Conservation (phyloP, 257 asterid genomes). For the Solanum okadae region DNA sequence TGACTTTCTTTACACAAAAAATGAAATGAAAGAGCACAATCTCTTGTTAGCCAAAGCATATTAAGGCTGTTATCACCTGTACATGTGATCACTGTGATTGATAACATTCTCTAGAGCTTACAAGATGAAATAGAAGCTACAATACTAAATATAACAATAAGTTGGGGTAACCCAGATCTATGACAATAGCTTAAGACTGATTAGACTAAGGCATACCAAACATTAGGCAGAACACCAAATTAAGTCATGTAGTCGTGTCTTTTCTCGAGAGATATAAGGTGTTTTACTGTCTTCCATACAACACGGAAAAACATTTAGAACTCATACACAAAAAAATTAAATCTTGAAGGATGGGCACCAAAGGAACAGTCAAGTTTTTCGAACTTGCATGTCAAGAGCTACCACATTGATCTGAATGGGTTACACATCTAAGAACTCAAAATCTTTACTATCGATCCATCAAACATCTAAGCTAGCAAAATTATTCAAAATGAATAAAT, state of each 20-base stretch:
- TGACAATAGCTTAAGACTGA: not conserved
- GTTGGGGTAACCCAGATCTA: not conserved
- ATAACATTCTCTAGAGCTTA: not conserved
- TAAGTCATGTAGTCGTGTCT: not conserved
- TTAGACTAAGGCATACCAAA: not conserved
- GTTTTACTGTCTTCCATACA: not conserved
- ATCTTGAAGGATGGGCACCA: not conserved
- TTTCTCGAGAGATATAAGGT: not conserved
- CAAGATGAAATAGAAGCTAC: not conserved
- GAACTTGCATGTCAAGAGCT: not conserved
- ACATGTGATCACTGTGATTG: not conserved
- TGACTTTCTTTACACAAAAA: not conserved
- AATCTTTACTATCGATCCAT: not conserved
- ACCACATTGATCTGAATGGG: not conserved
- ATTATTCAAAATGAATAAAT: not conserved
- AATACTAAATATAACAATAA: not conserved
- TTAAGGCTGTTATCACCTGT: not conserved
- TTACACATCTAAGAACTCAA: not conserved
- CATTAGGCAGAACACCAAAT: not conserved
- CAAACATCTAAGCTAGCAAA: not conserved
- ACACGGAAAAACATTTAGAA: not conserved
- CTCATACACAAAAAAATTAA: not conserved
- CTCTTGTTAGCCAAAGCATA: not conserved
- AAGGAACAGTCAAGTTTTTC: conserved; percentile 1
- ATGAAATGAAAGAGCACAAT: not conserved